These are phyloP conservation scores for Penicillium freii DNA, from an alignment of 2,329 filamentous ascomycete species.

Conservation along the genomic window DNA sequence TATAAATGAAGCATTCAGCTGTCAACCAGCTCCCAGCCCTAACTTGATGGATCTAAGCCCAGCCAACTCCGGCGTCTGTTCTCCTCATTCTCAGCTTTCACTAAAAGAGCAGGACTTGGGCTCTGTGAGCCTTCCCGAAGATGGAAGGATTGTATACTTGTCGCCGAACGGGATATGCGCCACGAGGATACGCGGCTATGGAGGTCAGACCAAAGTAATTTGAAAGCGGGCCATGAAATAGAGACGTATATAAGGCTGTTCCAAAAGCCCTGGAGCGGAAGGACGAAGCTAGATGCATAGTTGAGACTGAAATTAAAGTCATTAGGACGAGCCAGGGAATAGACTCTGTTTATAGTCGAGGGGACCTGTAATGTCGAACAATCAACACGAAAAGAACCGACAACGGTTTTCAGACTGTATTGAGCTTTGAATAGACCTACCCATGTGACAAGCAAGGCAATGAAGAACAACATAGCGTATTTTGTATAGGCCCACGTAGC, in stretches of 20 bases:
- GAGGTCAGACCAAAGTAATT: constrained; percentile 26
- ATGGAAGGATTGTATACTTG: neutral
- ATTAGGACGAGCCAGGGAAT: constrained; percentile 60
- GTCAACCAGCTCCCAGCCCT: neutral
- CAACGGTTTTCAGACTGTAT: neutral
- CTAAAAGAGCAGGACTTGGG: neutral
- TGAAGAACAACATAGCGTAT: constrained; percentile 41
- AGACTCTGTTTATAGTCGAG: constrained; percentile 74
- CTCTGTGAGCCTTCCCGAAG: neutral
- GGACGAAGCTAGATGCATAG: constrained; percentile 68
- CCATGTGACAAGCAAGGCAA: constrained; percentile 46
- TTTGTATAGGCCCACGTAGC: constrained; percentile 43
- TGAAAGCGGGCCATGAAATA: constrained; percentile 66
- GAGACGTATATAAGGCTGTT: constrained; percentile 74
- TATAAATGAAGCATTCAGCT: neutral
- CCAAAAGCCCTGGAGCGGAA: constrained; percentile 82
- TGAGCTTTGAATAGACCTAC: constrained; percentile 13
- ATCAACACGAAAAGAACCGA: neutral
- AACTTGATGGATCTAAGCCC: constrained; percentile 2
- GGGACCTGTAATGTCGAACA: constrained; percentile 49
- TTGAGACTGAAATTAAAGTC: constrained; percentile 60
- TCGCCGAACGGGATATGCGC: neutral
- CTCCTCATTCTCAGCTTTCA: neutral
- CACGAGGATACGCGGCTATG: neutral
- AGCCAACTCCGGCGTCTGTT: constrained; percentile 1